A percentile compares a stretch with the other conserved stretches of the same genome.
Evolutionary conservation across 2,329 filamentous ascomycete species (phyloP).

Genomic region (Chrysoporthe austroafricana): DNA sequence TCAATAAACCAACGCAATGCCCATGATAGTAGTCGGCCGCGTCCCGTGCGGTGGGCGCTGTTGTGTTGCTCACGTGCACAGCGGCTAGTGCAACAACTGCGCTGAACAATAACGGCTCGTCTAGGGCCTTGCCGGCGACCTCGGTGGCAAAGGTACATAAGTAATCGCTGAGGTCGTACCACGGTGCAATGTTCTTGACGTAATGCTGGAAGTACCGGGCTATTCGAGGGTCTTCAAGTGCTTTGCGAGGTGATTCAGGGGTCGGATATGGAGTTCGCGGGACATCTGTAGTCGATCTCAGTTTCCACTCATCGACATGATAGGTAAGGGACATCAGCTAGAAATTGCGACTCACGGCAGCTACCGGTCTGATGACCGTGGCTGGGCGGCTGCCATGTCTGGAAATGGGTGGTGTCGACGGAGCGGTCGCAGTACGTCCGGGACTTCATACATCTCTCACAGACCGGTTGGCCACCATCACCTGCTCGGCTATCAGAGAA

Average conservation of each 20-base stretch:
- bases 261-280: background rate
- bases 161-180: background rate
- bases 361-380: background rate
- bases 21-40: conserved; percentile 46
- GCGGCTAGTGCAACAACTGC: background rate
- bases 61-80: conserved; percentile 41
- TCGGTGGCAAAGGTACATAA: background rate
- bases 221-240: background rate
- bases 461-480: background rate
- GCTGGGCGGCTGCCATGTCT: background rate
- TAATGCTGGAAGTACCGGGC: conserved; percentile 4
- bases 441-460: background rate
- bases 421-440: background rate
- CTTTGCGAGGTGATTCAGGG: background rate
- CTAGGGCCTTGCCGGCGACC: background rate
- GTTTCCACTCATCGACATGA: background rate
- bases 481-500: background rate
- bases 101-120: background rate
- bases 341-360: background rate
- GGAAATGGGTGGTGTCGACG: background rate
- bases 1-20: conserved; percentile 34
- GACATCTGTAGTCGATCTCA: background rate
- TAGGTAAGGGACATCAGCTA: background rate
- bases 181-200: background rate
- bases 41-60: conserved; percentile 33